These are phyloP conservation scores for Cubamyces lactineus DNA, from an alignment of 768 basidiomycete species.

Conservation along the genomic window DNA sequence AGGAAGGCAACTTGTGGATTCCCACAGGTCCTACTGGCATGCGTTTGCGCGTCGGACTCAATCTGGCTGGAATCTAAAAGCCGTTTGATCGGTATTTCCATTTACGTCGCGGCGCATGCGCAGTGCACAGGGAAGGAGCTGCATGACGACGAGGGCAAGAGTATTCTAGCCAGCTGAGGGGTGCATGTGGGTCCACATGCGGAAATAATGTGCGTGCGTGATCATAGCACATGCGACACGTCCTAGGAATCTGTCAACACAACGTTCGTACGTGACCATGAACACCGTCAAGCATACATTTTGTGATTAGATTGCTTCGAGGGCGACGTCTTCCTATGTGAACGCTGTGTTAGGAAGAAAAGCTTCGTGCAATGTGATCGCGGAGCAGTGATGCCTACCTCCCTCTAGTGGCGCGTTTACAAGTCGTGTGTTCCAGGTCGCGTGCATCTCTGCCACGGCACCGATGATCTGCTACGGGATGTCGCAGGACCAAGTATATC, in stretches of 20 bases:
- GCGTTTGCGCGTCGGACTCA: no score
- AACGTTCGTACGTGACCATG: background rate
- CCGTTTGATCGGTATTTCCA: no score
- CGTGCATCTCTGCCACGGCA: no score
- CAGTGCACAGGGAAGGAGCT: no score
- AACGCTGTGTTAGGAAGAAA: background rate
- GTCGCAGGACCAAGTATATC: no score
- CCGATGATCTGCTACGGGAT: no score
- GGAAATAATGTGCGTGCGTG: background rate
- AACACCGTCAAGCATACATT: background rate
- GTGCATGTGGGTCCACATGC: conserved; percentile 16
- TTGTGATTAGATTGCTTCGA: background rate
- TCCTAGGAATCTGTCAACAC: no score
- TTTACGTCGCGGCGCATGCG: no score
- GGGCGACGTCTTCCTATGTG: background rate
- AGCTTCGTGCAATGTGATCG: background rate
- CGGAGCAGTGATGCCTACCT: background rate
- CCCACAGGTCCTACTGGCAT: no score
- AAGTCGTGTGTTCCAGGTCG: background rate
- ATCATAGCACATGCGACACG: background rate
- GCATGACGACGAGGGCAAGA: background rate
- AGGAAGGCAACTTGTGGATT: background rate
- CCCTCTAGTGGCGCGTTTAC: background rate
- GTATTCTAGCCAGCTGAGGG: background rate
- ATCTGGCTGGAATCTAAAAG: no score